Base-by-base conservation (phyloP, 2,329 filamentous ascomycete genomes). In the Verticillium klebahnii region DNA sequence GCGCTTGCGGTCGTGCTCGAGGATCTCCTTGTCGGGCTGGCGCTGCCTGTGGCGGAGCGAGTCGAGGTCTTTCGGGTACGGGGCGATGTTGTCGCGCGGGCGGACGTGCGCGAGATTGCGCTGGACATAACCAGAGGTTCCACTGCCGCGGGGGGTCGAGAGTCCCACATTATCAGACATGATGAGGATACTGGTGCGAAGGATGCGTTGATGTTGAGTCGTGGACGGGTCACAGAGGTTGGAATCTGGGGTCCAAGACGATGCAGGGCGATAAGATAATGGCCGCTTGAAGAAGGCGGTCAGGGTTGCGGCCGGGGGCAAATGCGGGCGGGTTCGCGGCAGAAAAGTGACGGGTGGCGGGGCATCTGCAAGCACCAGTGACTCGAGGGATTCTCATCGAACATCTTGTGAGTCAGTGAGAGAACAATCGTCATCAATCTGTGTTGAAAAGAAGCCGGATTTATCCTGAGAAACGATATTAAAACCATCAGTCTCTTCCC, bases 81-180 rank as follows among this genome's bases (percentile, higher is more conserved):
- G 93, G 19, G 88, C 88, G 63, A 81, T 84, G 69, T 87, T 85
- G 78, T 96, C 92, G 77, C 94, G 93, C 34, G 91, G 93, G 72
- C 85, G 88, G 69, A 97, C 87, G 73, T 94, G 89, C 19, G 95
- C 95, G 39, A 93, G 87, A 80, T 98, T 99, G 76, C 93, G 92
- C 78, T 98, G 94, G 61, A 99, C 94, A 75, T 98, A 98, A 73
- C 95, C 95, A 1, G 94, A 98, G 62, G 95, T 99, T 57, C 95
- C 95, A 73, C 91, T 96, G 68, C 95, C 95, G 71, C 95, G 89
- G 3, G 95, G 95, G 5, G 95, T 99, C 62, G 90, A 88, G 70
- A 99, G 92, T 62, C 95, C 96, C 72, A 99, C 95, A 80, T 99
- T 99, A 67, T 95, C 93, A 64, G 93, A 95, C 95, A 98, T 98